Base-by-base conservation (phyloP, 805 yeast species). In the Suhomyces kilbournensis region DNA sequence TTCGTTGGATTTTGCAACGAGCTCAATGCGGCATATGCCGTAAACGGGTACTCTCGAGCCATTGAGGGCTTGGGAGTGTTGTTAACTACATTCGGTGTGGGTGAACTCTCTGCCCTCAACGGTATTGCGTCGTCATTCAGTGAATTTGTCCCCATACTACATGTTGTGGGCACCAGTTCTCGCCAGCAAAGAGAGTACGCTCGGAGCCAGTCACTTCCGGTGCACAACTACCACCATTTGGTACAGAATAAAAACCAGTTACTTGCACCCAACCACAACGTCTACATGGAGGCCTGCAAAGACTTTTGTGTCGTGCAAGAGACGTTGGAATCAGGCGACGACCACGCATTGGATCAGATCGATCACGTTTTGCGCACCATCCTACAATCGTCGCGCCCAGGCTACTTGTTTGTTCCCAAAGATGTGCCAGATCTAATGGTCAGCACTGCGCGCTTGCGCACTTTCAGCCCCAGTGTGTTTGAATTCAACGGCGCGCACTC, bases 1-100 rank as follows among this genome's bases (percentile, higher is more conserved):
- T 90, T 96, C 89, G 76, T 88, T 46, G 96, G 96, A 22, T 82
- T 84, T 54, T 89, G 96, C 72, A 91, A 91, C 64, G 97, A 91
- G 71, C 77, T 91, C 57, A 92, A 91, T 64, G 86, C 94, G 3
- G 94, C 96, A 7, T 91, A 92, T 65, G 84, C 94, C 5, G 92
- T 93, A 7, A 97, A 92, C 67, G 97, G 97, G 4, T 92, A 89
- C 62, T 83, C 94, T 17, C 79, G 93, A 55, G 74, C 77, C 47
- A 78, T 81, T n/a, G 79, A 88, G 6, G 73, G 77, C 4, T 59
- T 72, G 53, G 89, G 90, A 49, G 90, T 84, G 19, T 67, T 77
- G 57, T 69, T 77, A 48, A 84, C 92, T 49, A 90, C 97, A 3
- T 88, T 77, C 68, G 97, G 97, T 48, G 97, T 90, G 15, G 97